phyloP scores from a whole-genome alignment of 139 green algal species.

The Tetratostichococcus sp. region DNA sequence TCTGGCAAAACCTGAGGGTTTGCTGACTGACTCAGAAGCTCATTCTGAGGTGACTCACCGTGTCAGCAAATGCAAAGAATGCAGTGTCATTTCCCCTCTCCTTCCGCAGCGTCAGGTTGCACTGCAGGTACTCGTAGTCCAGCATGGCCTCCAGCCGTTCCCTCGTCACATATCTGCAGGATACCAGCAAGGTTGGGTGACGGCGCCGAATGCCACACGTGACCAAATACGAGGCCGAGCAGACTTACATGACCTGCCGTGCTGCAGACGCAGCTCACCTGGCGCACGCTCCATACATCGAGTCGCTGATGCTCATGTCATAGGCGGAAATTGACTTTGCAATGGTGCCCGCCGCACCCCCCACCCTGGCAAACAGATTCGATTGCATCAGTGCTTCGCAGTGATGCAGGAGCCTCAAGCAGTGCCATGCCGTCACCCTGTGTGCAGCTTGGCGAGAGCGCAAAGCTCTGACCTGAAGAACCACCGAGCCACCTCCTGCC shows the following conservation, averaged over 20 bases:
- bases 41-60: constrained; percentile 37
- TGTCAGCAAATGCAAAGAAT: constrained; percentile 59
- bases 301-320: constrained; percentile 53
- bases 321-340: constrained; percentile 49
- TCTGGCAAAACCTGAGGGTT: too few species aligned
- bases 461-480: constrained; percentile 29
- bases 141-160: constrained; percentile 50
- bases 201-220: too few species aligned
- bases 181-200: neutral
- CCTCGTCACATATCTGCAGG: constrained; percentile 44
- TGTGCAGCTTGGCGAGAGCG: too few species aligned
- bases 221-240: too few species aligned
- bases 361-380: constrained; percentile 1
- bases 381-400: neutral
- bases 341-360: constrained; percentile 28
- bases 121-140: constrained; percentile 50
- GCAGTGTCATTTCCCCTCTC: constrained; percentile 26
- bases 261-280: constrained; percentile 5
- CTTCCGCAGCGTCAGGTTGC: constrained; percentile 36
- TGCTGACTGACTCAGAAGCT: too few species aligned
- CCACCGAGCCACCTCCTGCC: constrained; percentile 51
- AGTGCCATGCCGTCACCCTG: too few species aligned
- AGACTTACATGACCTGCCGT: too few species aligned
- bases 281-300: constrained; percentile 34
- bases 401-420: too few species aligned